Base-by-base conservation (phyloP, 345 rosid species). In the Eucalyptus erythrocorys region DNA sequence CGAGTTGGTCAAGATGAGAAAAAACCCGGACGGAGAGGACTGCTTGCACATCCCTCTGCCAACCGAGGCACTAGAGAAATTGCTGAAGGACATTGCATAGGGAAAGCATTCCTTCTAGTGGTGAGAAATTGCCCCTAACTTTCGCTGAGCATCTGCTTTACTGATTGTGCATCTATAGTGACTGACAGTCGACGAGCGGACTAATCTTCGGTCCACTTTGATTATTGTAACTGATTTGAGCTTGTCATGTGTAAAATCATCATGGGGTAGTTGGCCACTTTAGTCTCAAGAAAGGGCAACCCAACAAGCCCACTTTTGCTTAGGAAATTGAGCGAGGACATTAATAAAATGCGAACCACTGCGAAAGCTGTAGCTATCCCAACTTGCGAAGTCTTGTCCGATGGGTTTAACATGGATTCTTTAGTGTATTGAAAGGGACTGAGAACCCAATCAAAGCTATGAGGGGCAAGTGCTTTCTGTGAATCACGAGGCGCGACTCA, bases 1-100 rank as follows among this genome's bases (percentile, higher is more conserved):
- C 30, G 99, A 97, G 86, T 92, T 98, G 87, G 97, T 98, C 55
- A 98, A 96, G 94, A 95, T 93, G 68, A 94, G 91, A 92, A 94
- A 95, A 93, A 91, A 93, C 88, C 85, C 93, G 0, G 99, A 98
- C 91, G 99, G 99, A 61, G 99, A 97, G 91, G 99, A 97, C 89
- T 97, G 99, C 95, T 91, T 97, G 76, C 91, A 89, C 84, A 93
- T 97, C 88, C 96, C 96, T 88, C 99, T 98, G 68, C 57, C 99
- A 16, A 85, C 91, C 3, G 98, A 96, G 57, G 96, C 98, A 24
- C 91, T 97, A 11, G 91, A 91, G 61, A 97, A 96, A 87, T 92
- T 97, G 88, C 89, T 98, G 55, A 88, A 92, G 79, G 99, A 96
- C 87, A 95, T 96, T 80, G 89, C 85, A 90, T 95, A 90, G 86